These are phyloP conservation scores for Stemphylium lycopersici DNA, from an alignment of 2,329 filamentous ascomycete species.

Conservation along the genomic window DNA sequence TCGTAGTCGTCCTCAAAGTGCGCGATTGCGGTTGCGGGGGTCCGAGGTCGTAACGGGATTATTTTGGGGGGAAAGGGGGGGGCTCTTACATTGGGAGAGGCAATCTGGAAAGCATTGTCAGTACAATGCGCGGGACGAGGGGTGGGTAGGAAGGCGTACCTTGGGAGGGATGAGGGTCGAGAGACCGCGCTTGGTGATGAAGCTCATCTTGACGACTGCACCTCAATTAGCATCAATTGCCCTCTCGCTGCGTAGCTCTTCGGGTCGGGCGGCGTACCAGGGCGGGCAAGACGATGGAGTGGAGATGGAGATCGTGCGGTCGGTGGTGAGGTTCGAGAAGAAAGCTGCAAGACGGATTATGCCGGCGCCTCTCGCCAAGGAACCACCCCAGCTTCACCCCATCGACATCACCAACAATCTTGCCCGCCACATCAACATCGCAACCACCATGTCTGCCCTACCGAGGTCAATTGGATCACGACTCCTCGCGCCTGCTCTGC, in stretches of 20 bases:
- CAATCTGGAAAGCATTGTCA: constrained; percentile 65
- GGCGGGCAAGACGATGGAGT: constrained; percentile 45
- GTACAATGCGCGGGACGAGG: constrained; percentile 26
- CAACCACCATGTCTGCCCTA: constrained; percentile 48
- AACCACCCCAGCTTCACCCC: constrained; percentile 24
- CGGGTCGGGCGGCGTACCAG: constrained; percentile 36
- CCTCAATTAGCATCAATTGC: constrained; percentile 48
- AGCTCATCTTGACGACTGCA: constrained; percentile 78
- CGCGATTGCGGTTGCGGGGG: constrained; percentile 9
- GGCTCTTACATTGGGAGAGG: constrained; percentile 78
- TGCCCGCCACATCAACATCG: constrained; percentile 21
- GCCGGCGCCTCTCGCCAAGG: constrained; percentile 29
- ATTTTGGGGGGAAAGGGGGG: constrained; percentile 12
- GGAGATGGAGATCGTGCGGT: constrained; percentile 40
- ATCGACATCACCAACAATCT: constrained; percentile 27
- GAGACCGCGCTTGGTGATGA: constrained; percentile 85
- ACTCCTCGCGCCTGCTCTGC: constrained; percentile 46
- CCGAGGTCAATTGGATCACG: constrained; percentile 50
- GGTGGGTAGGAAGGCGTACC: constrained; percentile 62
- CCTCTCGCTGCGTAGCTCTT: constrained; percentile 11
- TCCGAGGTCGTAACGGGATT: constrained; percentile 17
- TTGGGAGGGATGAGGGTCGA: constrained; percentile 99
- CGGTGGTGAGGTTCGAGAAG: constrained; percentile 39
- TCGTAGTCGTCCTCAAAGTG: constrained; percentile 21
- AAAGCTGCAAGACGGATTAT: constrained; percentile 40